Base-by-base conservation (phyloP, 2,329 filamentous ascomycete genomes). In the Fusarium acutatum region DNA sequence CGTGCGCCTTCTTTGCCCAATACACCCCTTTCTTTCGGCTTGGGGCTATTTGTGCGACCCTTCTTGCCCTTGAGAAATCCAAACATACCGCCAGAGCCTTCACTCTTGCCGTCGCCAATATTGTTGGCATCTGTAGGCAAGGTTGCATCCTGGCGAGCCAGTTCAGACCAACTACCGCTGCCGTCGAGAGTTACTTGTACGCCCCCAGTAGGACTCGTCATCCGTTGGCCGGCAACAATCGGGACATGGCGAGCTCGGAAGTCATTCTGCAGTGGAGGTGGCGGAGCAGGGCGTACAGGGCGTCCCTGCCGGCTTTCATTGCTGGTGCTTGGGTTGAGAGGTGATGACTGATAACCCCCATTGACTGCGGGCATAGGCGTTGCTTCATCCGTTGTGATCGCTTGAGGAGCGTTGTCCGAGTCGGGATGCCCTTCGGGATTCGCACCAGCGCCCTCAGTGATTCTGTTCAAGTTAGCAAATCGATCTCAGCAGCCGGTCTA, bases 1-100 rank as follows among this genome's bases (percentile, higher is more conserved):
- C 96, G 88, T 17, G 96, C 95, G 22, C 96, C 96, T 81, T 98
- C 95, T 80, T 98, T 98, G 64, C 96, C 96, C 66, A 99, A 81
- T 13, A 99, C 95, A 66, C 96, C 96, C 62, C 94, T 90, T 84
- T 98, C 95, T 81, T 94, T 96, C 32, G 95, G 95, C 84, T 97
- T 98, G 4, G 96, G 96, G 80, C 95, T 98, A 82, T 95, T 91
- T 62, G 95, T 94, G 72, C 95, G 88, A 34, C 95, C 94, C 85
- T 94, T 97, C 85, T 97, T 97, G 78, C 95, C 88, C 73, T 90
- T 94, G 69, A 98, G 86, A 81, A 99, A 97, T 3, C 94, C 94
- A 74, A 98, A 92, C 88, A 98, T 96, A 59, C 95, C 94, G 24
- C 92, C 91, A n/a, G 91, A 89, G 47, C 89, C 84, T 67, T 88